Percentiles rank a stretch among this genome's conserved stretches.
These are phyloP conservation scores for Tylopilus plumbeoviolaceoides DNA, from an alignment of 768 basidiomycete genomes.

Conservation along the genomic window DNA sequence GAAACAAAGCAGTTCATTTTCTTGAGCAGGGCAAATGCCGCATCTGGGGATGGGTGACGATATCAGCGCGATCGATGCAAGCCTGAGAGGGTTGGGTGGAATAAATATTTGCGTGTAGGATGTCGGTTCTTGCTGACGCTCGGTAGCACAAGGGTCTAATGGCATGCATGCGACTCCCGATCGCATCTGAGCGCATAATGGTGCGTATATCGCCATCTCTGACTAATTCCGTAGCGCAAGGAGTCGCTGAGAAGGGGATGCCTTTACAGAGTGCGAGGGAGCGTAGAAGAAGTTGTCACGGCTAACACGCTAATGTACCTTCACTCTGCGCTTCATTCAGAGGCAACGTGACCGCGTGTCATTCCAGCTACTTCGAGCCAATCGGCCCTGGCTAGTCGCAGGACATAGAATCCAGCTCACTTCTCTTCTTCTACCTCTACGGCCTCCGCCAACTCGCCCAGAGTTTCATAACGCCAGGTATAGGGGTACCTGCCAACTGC, in stretches of 20 bases:
- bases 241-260: no score
- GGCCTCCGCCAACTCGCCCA: conserved; percentile 58
- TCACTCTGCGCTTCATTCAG: no score
- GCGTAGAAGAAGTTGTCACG: not conserved
- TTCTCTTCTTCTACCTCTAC: conserved; percentile 41
- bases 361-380: not conserved
- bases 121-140: no score
- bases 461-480: conserved; percentile 53
- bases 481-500: conserved; percentile 32
- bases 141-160: no score
- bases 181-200: no score
- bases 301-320: not conserved
- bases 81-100: no score
- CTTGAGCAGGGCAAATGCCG: not conserved
- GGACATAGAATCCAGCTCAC: not conserved
- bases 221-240: no score
- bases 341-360: no score
- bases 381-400: not conserved
- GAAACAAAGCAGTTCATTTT: not conserved
- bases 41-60: not conserved
- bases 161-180: no score
- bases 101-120: no score
- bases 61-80: not conserved
- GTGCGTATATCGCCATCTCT: no score
- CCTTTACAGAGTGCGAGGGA: no score